Percentiles rank a stretch among this genome's conserved stretches.
Evolutionary conservation across 208 protist genomes (phyloP).

Genomic region (Trypanosoma conorhini): DNA sequence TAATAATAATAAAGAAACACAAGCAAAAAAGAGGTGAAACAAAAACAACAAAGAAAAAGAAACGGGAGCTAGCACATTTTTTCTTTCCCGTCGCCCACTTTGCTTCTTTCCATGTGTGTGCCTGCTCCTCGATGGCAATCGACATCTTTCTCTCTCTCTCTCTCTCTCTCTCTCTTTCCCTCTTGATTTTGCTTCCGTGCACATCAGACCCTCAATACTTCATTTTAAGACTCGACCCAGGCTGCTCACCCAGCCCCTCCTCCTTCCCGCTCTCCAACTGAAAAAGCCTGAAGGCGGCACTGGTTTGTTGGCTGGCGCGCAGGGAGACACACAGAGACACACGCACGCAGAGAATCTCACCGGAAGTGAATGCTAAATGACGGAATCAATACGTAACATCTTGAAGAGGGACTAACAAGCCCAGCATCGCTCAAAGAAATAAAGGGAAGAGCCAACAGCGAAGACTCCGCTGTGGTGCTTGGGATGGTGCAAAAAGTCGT

Average conservation of each 20-base stretch:
- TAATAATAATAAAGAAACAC: not conserved
- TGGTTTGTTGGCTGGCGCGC: not conserved
- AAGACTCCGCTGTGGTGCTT: not conserved
- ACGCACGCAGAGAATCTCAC: not conserved
- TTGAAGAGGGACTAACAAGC: not conserved
- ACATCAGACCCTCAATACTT: not conserved
- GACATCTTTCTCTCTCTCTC: not conserved
- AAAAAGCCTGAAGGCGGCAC: not conserved
- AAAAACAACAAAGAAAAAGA: constrained; percentile 6
- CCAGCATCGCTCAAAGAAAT: not conserved
- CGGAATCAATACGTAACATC: not conserved
- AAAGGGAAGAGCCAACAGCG: not conserved
- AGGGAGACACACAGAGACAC: not conserved
- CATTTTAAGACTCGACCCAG: too few relatives aligned
- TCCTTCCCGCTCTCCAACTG: not conserved
- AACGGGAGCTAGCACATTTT: too few relatives aligned
- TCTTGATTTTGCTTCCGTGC: too few relatives aligned
- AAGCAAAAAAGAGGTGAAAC: not conserved
- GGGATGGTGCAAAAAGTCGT: not conserved
- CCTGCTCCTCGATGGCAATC: not conserved
- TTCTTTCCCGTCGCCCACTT: constrained; percentile 6
- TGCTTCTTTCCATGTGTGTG: not conserved
- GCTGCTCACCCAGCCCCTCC: not conserved
- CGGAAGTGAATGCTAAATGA: not conserved
- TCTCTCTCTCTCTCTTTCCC: not conserved